Conservation (phyloP, 805 yeast genomes). For the Kuraishia borneana region DNA sequence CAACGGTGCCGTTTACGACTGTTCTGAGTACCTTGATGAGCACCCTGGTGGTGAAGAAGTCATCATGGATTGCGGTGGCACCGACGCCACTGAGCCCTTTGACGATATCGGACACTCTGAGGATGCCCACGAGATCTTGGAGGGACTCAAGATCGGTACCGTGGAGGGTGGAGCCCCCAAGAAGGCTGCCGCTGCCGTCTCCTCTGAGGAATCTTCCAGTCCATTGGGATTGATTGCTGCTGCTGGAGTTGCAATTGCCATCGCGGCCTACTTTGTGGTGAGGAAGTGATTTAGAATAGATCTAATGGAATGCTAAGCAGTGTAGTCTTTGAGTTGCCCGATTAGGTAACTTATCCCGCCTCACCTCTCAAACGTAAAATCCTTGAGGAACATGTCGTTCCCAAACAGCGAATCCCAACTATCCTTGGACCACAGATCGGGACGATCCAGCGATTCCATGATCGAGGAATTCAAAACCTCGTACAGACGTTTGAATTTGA, state of each 20-base stretch:
- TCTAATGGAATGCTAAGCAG: too few relatives aligned
- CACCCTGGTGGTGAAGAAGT: slow-evolving; percentile 78
- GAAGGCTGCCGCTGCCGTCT: slow-evolving; percentile 9
- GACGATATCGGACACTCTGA: slow-evolving; percentile 96
- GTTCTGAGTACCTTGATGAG: slow-evolving; percentile 54
- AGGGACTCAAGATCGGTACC: slow-evolving; percentile 62
- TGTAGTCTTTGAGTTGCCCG: too few relatives aligned
- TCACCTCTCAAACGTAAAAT: too few relatives aligned
- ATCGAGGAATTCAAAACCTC: too few relatives aligned
- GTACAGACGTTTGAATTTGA: too few relatives aligned
- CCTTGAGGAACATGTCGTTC: too few relatives aligned
- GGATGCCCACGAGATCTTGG: slow-evolving; percentile 76
- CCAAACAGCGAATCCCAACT: too few relatives aligned
- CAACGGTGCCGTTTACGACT: slow-evolving; percentile 70
- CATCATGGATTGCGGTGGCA: slow-evolving; percentile 69
- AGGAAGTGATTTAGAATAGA: slow-evolving; percentile 2
- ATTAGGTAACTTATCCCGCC: too few relatives aligned
- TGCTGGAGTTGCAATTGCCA: slow-evolving; percentile 26
- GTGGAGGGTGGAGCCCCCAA: slow-evolving; percentile 52
- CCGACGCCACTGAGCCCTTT: slow-evolving; percentile 62
- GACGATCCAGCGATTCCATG: too few relatives aligned
- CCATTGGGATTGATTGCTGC: slow-evolving; percentile 21
- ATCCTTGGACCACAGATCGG: too few relatives aligned
- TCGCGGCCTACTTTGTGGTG: slow-evolving; percentile 27
- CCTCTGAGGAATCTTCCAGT: slow-evolving; percentile 10